phyloP scores from a whole-genome alignment of 352 stramenopile species.

The Phytopythium vexans region DNA sequence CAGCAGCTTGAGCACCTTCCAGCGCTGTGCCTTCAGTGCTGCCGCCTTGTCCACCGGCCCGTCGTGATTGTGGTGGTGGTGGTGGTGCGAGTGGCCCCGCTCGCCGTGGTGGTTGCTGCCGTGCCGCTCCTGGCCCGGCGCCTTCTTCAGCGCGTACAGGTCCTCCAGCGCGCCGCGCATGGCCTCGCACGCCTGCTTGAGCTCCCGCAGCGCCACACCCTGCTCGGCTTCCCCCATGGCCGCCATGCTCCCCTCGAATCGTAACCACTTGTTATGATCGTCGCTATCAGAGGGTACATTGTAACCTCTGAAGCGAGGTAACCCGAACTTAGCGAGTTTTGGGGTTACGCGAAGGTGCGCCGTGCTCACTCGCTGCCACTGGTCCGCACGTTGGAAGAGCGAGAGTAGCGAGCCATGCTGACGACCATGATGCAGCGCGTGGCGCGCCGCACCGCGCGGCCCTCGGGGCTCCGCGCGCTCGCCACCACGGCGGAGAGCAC shows the following conservation, averaged over 20 bases:
- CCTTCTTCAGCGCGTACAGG: conserved; percentile 30
- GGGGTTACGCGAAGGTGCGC: too few relatives aligned
- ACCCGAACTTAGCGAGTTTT: too few relatives aligned
- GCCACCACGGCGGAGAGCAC: conserved; percentile 14
- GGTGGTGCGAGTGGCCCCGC: conserved; percentile 5
- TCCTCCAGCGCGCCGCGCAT: conserved; percentile 38
- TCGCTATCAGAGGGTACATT: neutral
- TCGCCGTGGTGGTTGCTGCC: too few relatives aligned
- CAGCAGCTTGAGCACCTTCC: conserved; percentile 54
- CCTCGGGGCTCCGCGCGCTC: conserved; percentile 15
- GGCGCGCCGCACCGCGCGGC: conserved; percentile 5
- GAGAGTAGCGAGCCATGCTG: too few relatives aligned
- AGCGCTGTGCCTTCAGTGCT: conserved; percentile 42
- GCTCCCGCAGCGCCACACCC: conserved; percentile 36
- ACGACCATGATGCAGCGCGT: neutral
- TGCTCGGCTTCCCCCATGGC: conserved; percentile 5
- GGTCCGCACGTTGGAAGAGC: too few relatives aligned
- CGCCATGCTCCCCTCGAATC: neutral
- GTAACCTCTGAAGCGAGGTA: neutral
- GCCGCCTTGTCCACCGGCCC: conserved; percentile 31
- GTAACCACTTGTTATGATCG: neutral
- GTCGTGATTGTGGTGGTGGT: neutral
- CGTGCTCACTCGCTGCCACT: too few relatives aligned
- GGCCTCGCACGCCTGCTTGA: conserved; percentile 44
- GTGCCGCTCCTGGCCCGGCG: conserved; percentile 7